Percentiles rank a stretch among this genome's conserved stretches.
These are phyloP conservation scores for Berkeleyomyces rouxiae DNA, from an alignment of 2,329 filamentous ascomycete genomes.

Conservation along the genomic window DNA sequence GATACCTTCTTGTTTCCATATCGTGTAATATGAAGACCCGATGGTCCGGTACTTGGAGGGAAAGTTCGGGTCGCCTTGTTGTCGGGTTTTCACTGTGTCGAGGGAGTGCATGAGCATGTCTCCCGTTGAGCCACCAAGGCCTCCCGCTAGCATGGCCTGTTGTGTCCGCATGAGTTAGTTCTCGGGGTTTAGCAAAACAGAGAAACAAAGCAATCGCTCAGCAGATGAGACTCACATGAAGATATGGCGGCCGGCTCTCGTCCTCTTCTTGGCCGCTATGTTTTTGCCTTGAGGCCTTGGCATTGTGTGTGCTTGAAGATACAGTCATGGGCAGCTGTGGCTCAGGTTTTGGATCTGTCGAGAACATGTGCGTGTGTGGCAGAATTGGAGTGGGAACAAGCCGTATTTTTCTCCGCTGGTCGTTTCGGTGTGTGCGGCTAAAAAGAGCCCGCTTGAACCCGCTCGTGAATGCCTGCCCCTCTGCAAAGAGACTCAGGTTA, in stretches of 20 bases:
- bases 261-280: slow-evolving; percentile 20
- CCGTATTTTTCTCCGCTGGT: no score
- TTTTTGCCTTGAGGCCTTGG: slow-evolving; percentile 14
- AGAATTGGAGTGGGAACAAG: no score
- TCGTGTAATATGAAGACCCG: slow-evolving; percentile 79
- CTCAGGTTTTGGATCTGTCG: background rate
- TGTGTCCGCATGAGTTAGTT: background rate
- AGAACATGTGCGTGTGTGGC: background rate
- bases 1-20: slow-evolving; percentile 81
- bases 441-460: no score
- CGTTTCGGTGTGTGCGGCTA: no score
- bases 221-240: slow-evolving; percentile 23
- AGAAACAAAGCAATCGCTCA: background rate
- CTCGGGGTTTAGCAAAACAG: background rate
- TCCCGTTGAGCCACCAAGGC: slow-evolving; percentile 78
- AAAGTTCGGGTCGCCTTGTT: slow-evolving; percentile 87
- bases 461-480: background rate
- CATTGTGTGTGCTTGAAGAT: slow-evolving; percentile 4
- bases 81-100: slow-evolving; percentile 94
- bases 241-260: slow-evolving; percentile 29
- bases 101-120: slow-evolving; percentile 98
- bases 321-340: slow-evolving; percentile 4
- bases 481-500: background rate
- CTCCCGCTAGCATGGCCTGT: slow-evolving; percentile 88
- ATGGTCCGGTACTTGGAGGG: slow-evolving; percentile 87